These are phyloP conservation scores for Paramecium octaurelia DNA, from an alignment of 73 alveolate species.

Conservation along the genomic window DNA sequence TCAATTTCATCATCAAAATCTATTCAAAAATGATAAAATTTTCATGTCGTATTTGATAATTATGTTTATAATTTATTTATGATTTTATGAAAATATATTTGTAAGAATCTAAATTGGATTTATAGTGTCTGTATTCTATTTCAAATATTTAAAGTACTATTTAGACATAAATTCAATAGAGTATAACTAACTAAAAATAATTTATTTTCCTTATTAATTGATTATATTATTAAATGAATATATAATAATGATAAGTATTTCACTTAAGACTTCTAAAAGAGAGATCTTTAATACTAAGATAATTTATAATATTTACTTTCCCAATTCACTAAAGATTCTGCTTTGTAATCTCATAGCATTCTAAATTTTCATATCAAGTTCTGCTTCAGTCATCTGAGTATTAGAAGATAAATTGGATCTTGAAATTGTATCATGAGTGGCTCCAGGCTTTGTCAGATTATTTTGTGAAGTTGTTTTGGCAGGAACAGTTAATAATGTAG, in stretches of 20 bases:
- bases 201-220: background rate
- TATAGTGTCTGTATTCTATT: too few species aligned
- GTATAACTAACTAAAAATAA: too few species aligned
- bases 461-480: background rate
- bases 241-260: background rate
- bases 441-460: background rate
- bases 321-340: background rate
- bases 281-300: background rate
- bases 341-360: constrained; percentile 3
- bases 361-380: background rate
- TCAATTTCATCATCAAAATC: background rate
- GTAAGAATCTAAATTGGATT: too few species aligned
- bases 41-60: background rate
- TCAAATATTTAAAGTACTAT: too few species aligned
- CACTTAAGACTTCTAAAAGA: background rate
- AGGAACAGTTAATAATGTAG: background rate
- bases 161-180: too few species aligned
- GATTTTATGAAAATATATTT: background rate
- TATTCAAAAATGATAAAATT: background rate
- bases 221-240: background rate
- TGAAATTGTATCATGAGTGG: background rate
- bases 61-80: background rate
- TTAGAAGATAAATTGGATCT: background rate
- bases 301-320: background rate
- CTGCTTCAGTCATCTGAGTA: background rate